Evolutionary conservation across 2,329 filamentous ascomycete genomes (phyloP).

Genomic region (Tricladium varicosporioides): DNA sequence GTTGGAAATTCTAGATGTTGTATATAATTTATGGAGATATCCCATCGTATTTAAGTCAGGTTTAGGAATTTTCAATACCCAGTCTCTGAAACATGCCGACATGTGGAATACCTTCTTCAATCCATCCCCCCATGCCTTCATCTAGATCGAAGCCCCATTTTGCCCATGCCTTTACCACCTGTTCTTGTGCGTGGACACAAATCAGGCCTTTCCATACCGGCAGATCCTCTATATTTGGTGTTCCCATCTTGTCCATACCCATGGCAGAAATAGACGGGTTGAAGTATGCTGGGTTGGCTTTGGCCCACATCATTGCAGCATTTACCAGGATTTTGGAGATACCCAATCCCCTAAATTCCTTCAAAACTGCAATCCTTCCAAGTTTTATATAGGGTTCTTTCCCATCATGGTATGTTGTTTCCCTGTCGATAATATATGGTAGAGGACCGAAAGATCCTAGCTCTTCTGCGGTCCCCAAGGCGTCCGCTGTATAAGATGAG

Average conservation of each 20-base stretch:
- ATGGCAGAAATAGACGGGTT: conserved; percentile 41
- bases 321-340: conserved; percentile 66
- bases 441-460: conserved; percentile 10
- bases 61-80: conserved; percentile 27
- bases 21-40: too few species aligned
- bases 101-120: conserved; percentile 82
- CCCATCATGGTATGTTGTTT: conserved; percentile 55
- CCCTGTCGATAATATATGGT: conserved; percentile 24
- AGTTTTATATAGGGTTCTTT: conserved; percentile 79
- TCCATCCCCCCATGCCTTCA: conserved; percentile 72
- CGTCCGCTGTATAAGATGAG: conserved; percentile 23
- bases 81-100: conserved; percentile 74
- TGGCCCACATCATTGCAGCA: conserved; percentile 65
- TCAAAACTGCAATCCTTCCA: conserved; percentile 71
- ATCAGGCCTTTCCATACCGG: conserved; percentile 71
- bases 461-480: conserved; percentile 18
- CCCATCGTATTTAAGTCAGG: too few species aligned
- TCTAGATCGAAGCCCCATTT: conserved; percentile 74
- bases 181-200: conserved; percentile 76
- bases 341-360: conserved; percentile 50
- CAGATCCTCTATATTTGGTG: conserved; percentile 38
- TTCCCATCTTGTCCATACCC: conserved; percentile 44
- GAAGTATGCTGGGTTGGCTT: conserved; percentile 55
- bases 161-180: conserved; percentile 63
- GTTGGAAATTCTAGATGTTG: too few species aligned